phyloP scores from a whole-genome alignment of 2,329 filamentous ascomycete genomes.

The Fusarium sp. region DNA sequence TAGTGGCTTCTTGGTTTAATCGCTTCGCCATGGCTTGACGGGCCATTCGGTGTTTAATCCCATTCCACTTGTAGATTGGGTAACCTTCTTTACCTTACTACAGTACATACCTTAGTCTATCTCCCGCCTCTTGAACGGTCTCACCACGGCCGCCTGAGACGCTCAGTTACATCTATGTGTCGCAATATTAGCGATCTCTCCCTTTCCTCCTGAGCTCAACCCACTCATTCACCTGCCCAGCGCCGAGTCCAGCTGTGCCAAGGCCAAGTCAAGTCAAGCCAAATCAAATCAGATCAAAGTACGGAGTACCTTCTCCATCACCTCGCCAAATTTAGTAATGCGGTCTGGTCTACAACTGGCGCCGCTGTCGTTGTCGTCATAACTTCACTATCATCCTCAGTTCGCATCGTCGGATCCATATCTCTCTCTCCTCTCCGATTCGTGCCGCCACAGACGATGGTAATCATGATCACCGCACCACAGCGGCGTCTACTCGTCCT shows the following conservation, averaged over 20 bases:
- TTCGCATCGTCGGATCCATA: neutral
- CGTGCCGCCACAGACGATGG: conserved; percentile 21
- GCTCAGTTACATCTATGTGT: neutral
- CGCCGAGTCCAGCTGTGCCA: neutral
- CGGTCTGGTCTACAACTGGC: neutral
- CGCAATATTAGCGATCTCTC: neutral
- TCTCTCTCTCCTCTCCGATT: neutral
- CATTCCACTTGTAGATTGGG: neutral
- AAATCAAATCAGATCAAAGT: neutral
- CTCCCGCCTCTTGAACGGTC: neutral
- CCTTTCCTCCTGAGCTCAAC: neutral
- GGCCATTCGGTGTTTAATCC: neutral
- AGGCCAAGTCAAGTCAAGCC: neutral
- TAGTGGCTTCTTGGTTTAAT: neutral
- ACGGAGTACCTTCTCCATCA: neutral
- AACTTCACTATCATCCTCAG: neutral
- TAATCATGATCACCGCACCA: conserved; percentile 36
- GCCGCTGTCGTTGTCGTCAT: conserved; percentile 21
- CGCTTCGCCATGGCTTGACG: neutral
- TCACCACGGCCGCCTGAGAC: conserved; percentile 7
- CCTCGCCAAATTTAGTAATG: conserved; percentile 11
- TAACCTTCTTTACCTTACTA: neutral
- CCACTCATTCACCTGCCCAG: neutral
- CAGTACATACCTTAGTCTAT: neutral
- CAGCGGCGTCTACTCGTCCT: conserved; percentile 45